phyloP scores from a whole-genome alignment of 2,329 filamentous ascomycete genomes.

The Phoma sp. region DNA sequence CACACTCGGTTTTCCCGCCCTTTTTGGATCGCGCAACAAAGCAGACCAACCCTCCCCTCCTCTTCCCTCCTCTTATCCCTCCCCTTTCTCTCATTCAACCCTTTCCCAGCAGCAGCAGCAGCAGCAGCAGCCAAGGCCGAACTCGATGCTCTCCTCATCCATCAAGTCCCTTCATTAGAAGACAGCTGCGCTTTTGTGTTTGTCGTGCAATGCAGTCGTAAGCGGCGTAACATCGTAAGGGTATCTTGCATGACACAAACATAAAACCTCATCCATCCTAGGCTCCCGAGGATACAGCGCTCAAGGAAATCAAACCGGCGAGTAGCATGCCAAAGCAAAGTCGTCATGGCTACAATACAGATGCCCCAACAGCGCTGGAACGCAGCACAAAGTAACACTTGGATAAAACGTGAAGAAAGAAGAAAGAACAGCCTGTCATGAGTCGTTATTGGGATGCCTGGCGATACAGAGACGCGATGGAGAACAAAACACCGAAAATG shows the following conservation, averaged over 20 bases:
- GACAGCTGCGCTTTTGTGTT: constrained; percentile 18
- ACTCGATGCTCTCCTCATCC: not conserved
- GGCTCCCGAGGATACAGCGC: constrained; percentile 12
- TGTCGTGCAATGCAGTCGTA: constrained; percentile 33
- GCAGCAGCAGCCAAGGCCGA: not conserved
- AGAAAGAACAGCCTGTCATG: not conserved
- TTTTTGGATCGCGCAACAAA: not conserved
- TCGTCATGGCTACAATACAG: not conserved
- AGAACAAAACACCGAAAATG: constrained; percentile 15
- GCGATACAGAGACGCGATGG: not conserved
- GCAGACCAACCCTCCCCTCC: not conserved
- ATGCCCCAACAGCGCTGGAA: constrained; percentile 18
- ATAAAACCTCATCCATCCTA: constrained; percentile 8
- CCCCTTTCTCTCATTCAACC: no score
- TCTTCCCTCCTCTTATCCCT: not conserved
- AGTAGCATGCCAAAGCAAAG: constrained; percentile 25
- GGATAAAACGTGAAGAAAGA: not conserved
- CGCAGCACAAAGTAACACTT: not conserved
- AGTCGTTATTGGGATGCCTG: constrained; percentile 4
- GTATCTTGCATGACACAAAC: constrained; percentile 28
- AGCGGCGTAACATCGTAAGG: constrained; percentile 35
- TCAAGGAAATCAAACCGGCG: constrained; percentile 12
- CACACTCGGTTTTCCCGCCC: not conserved
- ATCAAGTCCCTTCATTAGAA: constrained; percentile 24
- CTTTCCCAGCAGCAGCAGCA: no score